Percentiles rank a stretch among this genome's conserved stretches.
These are phyloP conservation scores for Ogataea pilisensis DNA, from an alignment of 805 yeast genomes.

Conservation along the genomic window DNA sequence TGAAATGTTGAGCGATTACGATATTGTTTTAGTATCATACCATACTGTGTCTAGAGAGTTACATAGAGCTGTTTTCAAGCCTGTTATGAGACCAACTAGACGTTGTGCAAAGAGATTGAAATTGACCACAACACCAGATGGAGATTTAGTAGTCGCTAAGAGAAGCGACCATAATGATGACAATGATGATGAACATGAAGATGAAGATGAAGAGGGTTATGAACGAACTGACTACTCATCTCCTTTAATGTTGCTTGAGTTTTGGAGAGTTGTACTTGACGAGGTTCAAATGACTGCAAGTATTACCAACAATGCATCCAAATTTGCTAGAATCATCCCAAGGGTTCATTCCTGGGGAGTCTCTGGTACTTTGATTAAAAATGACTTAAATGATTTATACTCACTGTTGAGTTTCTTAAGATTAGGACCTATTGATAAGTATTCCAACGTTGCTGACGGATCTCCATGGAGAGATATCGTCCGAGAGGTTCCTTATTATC, in stretches of 20 bases:
- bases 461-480: conserved; percentile 28
- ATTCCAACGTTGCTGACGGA: conserved; percentile 14
- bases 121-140: conserved; percentile 1
- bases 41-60: conserved; percentile 66
- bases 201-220: conserved; percentile 23
- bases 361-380: conserved; percentile 87
- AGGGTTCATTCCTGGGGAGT: conserved; percentile 95
- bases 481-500: conserved; percentile 29
- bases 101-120: conserved; percentile 30
- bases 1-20: conserved; percentile 53
- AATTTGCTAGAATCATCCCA: conserved; percentile 74
- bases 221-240: conserved; percentile 60
- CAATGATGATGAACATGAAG: conserved; percentile 13
- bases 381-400: conserved; percentile 59
- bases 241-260: conserved; percentile 76
- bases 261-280: conserved; percentile 87
- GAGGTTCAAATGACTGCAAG: conserved; percentile 92
- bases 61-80: conserved; percentile 72
- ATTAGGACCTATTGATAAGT: conserved; percentile 54
- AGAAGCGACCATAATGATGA: conserved; percentile 1
- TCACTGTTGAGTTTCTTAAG: conserved; percentile 68
- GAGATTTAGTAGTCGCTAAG: conserved; percentile 5
- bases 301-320: conserved; percentile 70
- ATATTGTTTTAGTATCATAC: conserved; percentile 80
- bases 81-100: conserved; percentile 47